Conservation (phyloP, 192 early-diverging fungal genomes). For the Umbelopsis ramanniana region DNA sequence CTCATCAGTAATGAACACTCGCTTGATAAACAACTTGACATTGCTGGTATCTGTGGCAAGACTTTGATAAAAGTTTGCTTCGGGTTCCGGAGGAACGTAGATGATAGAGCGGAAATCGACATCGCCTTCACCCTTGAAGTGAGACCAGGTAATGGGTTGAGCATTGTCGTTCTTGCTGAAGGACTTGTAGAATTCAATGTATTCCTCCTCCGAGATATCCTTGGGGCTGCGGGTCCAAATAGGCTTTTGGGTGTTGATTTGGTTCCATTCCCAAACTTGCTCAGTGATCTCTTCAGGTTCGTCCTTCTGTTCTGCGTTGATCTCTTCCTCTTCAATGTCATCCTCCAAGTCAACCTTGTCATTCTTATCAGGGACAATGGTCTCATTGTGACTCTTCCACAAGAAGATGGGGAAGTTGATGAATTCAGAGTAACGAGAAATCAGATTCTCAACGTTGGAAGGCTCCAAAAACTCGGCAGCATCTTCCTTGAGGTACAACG, state of each 20-base stretch:
- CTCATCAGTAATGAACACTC: constrained; percentile 97
- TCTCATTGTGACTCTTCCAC: constrained; percentile 65
- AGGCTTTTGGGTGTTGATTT: constrained; percentile 91
- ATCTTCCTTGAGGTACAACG: constrained; percentile 88
- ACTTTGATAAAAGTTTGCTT: constrained; percentile 58
- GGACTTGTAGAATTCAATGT: constrained; percentile 88
- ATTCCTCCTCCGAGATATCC: constrained; percentile 80
- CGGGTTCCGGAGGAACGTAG: constrained; percentile 76
- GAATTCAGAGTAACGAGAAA: constrained; percentile 93
- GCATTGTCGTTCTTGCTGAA: constrained; percentile 67
- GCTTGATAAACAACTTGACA: constrained; percentile 93
- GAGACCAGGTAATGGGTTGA: constrained; percentile 80
- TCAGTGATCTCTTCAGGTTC: constrained; percentile 54
- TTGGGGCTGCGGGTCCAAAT: constrained; percentile 89
- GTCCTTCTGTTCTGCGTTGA: constrained; percentile 56
- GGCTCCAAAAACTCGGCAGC: constrained; percentile 82
- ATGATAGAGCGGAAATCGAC: constrained; percentile 89
- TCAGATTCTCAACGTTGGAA: constrained; percentile 64
- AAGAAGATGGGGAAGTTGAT: constrained; percentile 98
- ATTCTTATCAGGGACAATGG: constrained; percentile 56
- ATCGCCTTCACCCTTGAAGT: constrained; percentile 95
- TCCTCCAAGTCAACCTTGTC: constrained; percentile 42
- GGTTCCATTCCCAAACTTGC: constrained; percentile 71
- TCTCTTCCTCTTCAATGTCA: constrained; percentile 47
- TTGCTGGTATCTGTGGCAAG: constrained; percentile 56